phyloP scores from a whole-genome alignment of 805 yeast genomes.

The Hyphopichia homilentoma region DNA sequence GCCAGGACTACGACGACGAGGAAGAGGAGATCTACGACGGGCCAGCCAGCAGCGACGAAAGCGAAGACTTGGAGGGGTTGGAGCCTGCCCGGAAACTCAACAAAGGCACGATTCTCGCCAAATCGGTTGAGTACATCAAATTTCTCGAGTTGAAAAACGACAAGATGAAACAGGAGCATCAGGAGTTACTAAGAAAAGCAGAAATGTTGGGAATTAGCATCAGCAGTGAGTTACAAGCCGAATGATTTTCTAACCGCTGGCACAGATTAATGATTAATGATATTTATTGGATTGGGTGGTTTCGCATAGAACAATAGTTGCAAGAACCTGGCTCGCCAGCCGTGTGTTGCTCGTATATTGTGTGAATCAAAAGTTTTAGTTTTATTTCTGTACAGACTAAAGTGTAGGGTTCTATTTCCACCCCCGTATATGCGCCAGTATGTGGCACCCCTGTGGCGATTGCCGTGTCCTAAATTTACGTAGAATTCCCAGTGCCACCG shows the following conservation, averaged over 20 bases:
- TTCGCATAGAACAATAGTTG: no score
- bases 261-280: no score
- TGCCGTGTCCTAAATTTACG: no score
- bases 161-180: constrained; percentile 48
- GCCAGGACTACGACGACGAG: constrained; percentile 10
- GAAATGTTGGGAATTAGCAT: constrained; percentile 28
- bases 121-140: constrained; percentile 76
- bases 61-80: constrained; percentile 61
- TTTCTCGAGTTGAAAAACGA: constrained; percentile 63
- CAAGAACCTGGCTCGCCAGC: no score
- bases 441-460: no score
- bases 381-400: no score
- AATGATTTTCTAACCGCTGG: not conserved
- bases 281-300: no score
- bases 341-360: no score
- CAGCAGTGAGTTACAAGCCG: constrained; percentile 3
- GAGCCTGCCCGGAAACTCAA: constrained; percentile 72
- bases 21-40: constrained; percentile 8
- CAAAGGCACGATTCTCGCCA: constrained; percentile 73
- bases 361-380: no score
- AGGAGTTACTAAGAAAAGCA: constrained; percentile 40
- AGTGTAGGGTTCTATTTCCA: no score
- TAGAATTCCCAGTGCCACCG: no score
- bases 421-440: no score
- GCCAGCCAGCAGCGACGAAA: constrained; percentile 4